Conservation (phyloP, 202 grass and related monocot genomes). For the Bolboschoenoplectus hybrid region DNA sequence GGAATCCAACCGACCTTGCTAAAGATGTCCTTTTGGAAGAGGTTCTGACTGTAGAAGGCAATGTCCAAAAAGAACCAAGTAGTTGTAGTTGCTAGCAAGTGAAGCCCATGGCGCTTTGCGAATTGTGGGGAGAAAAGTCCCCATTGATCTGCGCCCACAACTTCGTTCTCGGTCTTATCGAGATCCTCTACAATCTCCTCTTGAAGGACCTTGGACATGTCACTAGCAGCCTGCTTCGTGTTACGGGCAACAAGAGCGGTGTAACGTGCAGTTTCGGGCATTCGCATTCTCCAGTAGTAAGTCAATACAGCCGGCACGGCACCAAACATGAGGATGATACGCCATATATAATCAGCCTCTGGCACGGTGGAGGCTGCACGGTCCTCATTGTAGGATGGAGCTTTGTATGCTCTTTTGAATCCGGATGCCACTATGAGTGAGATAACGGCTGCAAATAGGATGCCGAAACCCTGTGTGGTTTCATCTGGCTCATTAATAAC, state of each 20-base stretch:
- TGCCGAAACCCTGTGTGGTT: slow-evolving; percentile 61
- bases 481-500: slow-evolving; percentile 42
- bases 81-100: slow-evolving; percentile 64
- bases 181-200: background rate
- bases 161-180: background rate
- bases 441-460: slow-evolving; percentile 51
- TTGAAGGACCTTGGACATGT: slow-evolving; percentile 68
- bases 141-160: slow-evolving; percentile 31
- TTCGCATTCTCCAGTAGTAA: slow-evolving; percentile 78
- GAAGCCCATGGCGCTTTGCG: slow-evolving; percentile 54
- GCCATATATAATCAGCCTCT: slow-evolving; percentile 68
- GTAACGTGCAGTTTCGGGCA: slow-evolving; percentile 87
- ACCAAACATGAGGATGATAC: slow-evolving; percentile 71
- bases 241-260: slow-evolving; percentile 70
- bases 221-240: slow-evolving; percentile 55
- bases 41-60: slow-evolving; percentile 82
- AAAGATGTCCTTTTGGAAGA: slow-evolving; percentile 89
- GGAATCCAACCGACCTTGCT: slow-evolving; percentile 71
- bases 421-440: slow-evolving; percentile 38
- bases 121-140: slow-evolving; percentile 78
- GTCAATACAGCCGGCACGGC: slow-evolving; percentile 60
- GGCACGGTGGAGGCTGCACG: slow-evolving; percentile 39
- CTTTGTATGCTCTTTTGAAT: slow-evolving; percentile 47
- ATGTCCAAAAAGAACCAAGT: slow-evolving; percentile 84
- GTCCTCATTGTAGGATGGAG: slow-evolving; percentile 31